phyloP scores from a whole-genome alignment of 2,329 filamentous ascomycete genomes.

The Harringtonia lauricola region DNA sequence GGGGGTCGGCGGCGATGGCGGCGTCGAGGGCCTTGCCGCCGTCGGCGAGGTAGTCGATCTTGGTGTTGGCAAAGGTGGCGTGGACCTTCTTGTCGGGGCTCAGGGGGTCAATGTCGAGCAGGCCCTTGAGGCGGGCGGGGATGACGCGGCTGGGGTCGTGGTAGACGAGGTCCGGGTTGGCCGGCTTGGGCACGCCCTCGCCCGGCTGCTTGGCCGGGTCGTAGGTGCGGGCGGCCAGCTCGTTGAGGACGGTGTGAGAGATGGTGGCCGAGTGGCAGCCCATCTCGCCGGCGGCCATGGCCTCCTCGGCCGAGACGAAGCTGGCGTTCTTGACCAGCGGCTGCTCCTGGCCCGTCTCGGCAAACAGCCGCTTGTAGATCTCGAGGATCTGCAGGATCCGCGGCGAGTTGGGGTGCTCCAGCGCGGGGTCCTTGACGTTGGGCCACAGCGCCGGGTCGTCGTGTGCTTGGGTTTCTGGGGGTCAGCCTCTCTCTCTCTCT shows the following conservation, averaged over 20 bases:
- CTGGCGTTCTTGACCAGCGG: conserved; percentile 35
- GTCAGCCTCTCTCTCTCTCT: neutral
- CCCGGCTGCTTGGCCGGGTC: conserved; percentile 25
- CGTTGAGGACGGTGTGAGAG: conserved; percentile 24
- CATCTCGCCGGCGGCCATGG: conserved; percentile 33
- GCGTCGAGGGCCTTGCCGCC: conserved; percentile 29
- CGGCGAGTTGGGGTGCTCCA: conserved; percentile 34
- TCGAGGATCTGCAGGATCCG: conserved; percentile 37
- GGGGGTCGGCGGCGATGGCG: conserved; percentile 27
- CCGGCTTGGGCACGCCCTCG: conserved; percentile 26
- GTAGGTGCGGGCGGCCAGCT: conserved; percentile 22
- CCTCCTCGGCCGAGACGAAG: conserved; percentile 30
- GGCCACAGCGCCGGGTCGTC: conserved; percentile 32
- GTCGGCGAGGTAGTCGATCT: conserved; percentile 34
- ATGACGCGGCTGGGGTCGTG: conserved; percentile 19
- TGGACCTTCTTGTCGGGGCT: conserved; percentile 18
- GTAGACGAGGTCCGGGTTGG: conserved; percentile 27
- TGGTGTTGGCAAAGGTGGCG: conserved; percentile 9
- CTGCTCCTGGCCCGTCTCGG: conserved; percentile 34
- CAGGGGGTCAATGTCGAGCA: conserved; percentile 28
- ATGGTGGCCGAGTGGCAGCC: conserved; percentile 35
- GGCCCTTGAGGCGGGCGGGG: conserved; percentile 24
- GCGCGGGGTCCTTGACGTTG: conserved; percentile 32
- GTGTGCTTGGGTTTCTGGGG: conserved; percentile 30
- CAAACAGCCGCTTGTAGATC: conserved; percentile 31